Percentiles rank a stretch among this genome's conserved stretches.
phyloP scores from a whole-genome alignment of 139 green algal genomes.

The Tetraselmis striata region DNA sequence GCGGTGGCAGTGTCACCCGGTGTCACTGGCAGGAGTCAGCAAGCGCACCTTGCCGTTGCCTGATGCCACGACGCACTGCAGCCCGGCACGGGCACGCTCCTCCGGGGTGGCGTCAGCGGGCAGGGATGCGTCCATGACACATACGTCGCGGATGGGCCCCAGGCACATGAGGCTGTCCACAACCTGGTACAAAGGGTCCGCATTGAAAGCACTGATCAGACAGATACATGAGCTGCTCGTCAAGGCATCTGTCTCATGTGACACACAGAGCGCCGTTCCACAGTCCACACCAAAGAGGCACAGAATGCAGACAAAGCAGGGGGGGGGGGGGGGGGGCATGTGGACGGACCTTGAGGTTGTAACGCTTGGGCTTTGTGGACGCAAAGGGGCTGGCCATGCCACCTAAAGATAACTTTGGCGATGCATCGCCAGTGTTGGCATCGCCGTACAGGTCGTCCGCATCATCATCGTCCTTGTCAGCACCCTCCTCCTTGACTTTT shows the following conservation, averaged over 20 bases:
- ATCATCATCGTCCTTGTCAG: background rate
- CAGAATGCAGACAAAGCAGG: no score
- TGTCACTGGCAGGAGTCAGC: no score
- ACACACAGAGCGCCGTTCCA: no score
- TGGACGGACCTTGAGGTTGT: background rate
- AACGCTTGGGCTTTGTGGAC: background rate
- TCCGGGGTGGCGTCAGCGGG: background rate
- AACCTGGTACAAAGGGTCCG: no score
- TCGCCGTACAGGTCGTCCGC: background rate
- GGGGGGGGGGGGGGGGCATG: no score
- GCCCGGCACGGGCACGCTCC: background rate
- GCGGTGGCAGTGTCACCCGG: no score
- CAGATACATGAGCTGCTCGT: no score
- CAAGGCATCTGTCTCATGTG: no score
- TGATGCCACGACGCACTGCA: background rate
- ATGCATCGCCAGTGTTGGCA: background rate
- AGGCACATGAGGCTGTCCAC: background rate
- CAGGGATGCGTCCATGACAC: background rate
- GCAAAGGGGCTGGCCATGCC: background rate
- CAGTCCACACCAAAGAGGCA: no score
- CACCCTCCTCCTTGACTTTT: background rate
- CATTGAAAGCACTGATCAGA: no score
- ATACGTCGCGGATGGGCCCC: background rate
- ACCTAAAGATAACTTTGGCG: background rate
- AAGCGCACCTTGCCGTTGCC: background rate